Evolutionary conservation across 2,329 filamentous ascomycete species (phyloP), one percentile per base, ranked within the genome.

Genomic region (Chaetomiaceae sp.): DNA sequence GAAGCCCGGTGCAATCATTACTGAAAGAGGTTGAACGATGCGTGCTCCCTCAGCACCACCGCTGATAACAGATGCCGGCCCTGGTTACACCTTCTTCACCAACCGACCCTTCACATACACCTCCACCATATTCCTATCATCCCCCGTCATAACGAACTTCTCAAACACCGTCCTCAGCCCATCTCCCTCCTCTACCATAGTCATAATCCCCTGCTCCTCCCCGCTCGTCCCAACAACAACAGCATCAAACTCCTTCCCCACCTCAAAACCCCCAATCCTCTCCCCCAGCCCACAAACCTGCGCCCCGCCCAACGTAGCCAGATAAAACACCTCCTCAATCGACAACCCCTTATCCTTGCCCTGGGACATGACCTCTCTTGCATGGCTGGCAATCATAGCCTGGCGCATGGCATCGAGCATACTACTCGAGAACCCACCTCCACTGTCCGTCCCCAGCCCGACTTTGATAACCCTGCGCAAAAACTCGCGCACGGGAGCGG

Each of bases 61-160:
- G n/a, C n/a, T n/a, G n/a, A n/a, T n/a, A n/a, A n/a, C n/a, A n/a
- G n/a, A n/a, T n/a, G n/a, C n/a, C n/a, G n/a, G n/a, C n/a, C n/a
- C n/a, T n/a, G n/a, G n/a, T n/a, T n/a, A n/a, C n/a, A n/a, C n/a
- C n/a, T n/a, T n/a, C 45, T 57, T 63, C 34, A 61, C 59, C 43
- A 44, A 12, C 11, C 69, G 65, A 1, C 81, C 81, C 6, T 66
- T 62, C 0, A 84, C 78, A 65, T 72, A 84, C 0, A 85, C 82
- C 19, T 72, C 63, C 0, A 64, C 62, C 47, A 85, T 81, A 58
- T 85, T 85, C 4, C 83, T 71, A 62, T 86, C 83, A 63, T 85
- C 82, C 0, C 80, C 82, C 2, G 81, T 84, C 80, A 85, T 84
- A 27, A 85, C 60, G 55, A 83, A 85, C 69, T 85, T 85, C 51